Base-by-base conservation (phyloP, 2,329 filamentous ascomycete genomes). In the Epichloe typhina region DNA sequence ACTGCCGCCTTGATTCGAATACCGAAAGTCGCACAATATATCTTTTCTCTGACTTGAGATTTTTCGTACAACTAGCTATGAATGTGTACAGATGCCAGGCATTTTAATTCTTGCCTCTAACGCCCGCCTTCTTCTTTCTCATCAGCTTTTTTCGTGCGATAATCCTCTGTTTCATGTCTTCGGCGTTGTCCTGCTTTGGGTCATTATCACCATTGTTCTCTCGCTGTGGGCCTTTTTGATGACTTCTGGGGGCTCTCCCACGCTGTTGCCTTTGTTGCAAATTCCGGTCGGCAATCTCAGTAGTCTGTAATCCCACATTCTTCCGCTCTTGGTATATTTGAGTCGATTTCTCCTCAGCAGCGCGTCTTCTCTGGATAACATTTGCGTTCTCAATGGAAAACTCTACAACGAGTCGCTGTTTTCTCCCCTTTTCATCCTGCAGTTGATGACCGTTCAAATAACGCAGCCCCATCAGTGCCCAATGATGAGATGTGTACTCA, bases 301-400 rank as follows among this genome's bases (percentile, higher is more conserved):
- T 33, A 12, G 47, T 15, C 41, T 4, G 42, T 31, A 17, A 6
- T n/a, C 33, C 64, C 50, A 63, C 64, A 59, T 62, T 68, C 51
- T 61, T 64, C 35, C 55, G 66, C 52, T 67, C 67, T 33, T 62
- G 58, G 2, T 50, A 50, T 21, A 56, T 55, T 50, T 66, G 63
- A 21, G 58, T 55, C 2, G 66, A 64, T 54, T 61, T 67, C 39
- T 63, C 63, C 58, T 71, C 65, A 12, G 61, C 63, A 35, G 62
- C 63, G 43, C 59, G 61, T 53, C 94, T 78, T 56, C 93, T 77
- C 57, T 83, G 79, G n/a, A 98, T 84, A 1, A 98, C 93, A 62
- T 96, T 90, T 1, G 88, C 90, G 61, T 98, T 98, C 69, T 98
- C 93, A 64, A 98, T 95, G 19, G 93, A 89, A 64, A 98, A 98